Percentiles rank a stretch among this genome's conserved stretches.
phyloP scores from a whole-genome alignment of 23 red algal species.

The Gracilaria vermiculophylla region DNA sequence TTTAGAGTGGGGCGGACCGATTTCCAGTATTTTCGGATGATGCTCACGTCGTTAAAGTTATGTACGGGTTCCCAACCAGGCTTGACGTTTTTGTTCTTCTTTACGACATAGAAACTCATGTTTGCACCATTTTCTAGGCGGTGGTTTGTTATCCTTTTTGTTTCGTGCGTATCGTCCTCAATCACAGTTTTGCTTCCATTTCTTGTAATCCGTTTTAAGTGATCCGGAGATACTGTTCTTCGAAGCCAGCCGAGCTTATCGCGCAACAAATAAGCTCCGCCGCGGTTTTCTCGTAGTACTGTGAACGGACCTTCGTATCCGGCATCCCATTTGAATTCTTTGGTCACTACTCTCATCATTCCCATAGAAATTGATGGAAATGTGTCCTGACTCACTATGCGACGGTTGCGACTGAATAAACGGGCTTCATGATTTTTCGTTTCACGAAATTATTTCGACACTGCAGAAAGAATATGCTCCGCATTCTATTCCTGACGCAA shows the following conservation, averaged over 20 bases:
- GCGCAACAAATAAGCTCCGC: background rate
- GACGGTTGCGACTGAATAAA: background rate
- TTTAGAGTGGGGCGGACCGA: constrained; percentile 18
- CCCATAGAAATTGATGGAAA: background rate
- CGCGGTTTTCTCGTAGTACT: constrained; percentile 13
- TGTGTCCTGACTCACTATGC: background rate
- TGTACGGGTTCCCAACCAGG: background rate
- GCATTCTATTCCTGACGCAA: background rate
- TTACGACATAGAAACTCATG: constrained; percentile 2
- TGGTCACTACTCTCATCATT: background rate
- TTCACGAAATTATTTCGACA: background rate
- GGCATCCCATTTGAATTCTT: background rate
- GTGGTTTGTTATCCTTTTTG: background rate
- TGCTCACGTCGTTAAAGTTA: constrained; percentile 16
- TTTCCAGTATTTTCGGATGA: constrained; percentile 26
- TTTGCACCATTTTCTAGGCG: background rate
- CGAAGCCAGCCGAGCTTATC: background rate
- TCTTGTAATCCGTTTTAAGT: background rate
- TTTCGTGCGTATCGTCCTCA: background rate
- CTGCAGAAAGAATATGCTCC: background rate
- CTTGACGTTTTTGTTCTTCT: background rate
- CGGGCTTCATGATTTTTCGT: background rate
- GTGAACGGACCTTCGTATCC: background rate
- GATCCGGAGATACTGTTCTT: background rate
- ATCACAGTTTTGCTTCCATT: background rate